Conservation (phyloP, 75 land plant genomes). For the Cupressus sempervirens region DNA sequence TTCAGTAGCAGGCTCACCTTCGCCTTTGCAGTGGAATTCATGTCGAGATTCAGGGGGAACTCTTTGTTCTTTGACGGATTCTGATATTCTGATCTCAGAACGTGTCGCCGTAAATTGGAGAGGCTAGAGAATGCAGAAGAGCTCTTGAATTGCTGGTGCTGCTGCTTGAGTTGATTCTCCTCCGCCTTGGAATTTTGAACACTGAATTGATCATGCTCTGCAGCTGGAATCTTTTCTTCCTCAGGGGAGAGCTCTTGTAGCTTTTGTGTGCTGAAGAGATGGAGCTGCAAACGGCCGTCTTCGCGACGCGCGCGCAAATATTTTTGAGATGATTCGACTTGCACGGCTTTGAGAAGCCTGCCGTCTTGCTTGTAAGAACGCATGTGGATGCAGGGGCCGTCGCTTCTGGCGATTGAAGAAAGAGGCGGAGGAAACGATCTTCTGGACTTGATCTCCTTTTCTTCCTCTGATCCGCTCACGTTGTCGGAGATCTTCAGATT, state of each 20-base stretch:
- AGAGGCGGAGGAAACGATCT: constrained; percentile 60
- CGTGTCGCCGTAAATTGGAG: not conserved
- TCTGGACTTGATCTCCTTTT: not conserved
- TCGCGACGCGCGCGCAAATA: constrained; percentile 41
- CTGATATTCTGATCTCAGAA: not conserved
- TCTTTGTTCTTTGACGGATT: not conserved
- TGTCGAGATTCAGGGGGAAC: not conserved
- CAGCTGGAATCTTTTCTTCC: not conserved
- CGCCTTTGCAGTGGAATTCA: not conserved
- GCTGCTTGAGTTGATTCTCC: not conserved
- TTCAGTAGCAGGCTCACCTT: not conserved
- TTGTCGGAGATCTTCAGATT: not conserved
- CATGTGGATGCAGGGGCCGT: constrained; percentile 33
- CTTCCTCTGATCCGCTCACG: not conserved
- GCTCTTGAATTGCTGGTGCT: not conserved
- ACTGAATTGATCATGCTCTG: not conserved
- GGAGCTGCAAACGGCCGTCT: constrained; percentile 52
- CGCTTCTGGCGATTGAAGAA: constrained; percentile 35
- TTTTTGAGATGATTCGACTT: constrained; percentile 30
- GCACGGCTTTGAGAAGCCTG: constrained; percentile 55
- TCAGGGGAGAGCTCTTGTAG: not conserved
- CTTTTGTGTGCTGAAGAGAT: constrained; percentile 18
- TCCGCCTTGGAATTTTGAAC: not conserved
- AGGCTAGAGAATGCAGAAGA: not conserved
- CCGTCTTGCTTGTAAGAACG: constrained; percentile 41